Evolutionary conservation across 371 early-diverging fungal species (phyloP).

Genomic region (Smittium culicis): DNA sequence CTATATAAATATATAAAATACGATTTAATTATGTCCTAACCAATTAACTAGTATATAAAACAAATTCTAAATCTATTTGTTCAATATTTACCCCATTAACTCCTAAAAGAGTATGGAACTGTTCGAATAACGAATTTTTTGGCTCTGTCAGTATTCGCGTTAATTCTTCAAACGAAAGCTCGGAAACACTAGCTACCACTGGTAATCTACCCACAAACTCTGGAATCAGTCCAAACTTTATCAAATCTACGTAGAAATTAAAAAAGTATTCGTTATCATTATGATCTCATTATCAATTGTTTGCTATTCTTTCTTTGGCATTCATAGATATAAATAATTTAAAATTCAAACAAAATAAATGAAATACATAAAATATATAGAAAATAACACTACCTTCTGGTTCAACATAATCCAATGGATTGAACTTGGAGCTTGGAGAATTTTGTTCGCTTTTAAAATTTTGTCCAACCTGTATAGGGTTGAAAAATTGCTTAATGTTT

Average conservation of each 20-base stretch:
- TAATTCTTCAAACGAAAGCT: conserved; percentile 50
- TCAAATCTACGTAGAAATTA: conserved; percentile 39
- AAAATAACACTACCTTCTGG: conserved; percentile 32
- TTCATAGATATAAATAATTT: background rate
- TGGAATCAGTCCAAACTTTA: conserved; percentile 77
- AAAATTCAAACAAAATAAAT: background rate
- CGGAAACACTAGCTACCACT: conserved; percentile 67
- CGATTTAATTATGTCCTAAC: background rate
- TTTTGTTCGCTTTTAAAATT: background rate
- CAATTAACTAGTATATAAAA: background rate
- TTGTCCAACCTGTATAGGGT: conserved; percentile 11
- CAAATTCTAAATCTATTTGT: background rate
- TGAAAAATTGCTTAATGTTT: background rate
- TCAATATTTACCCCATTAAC: conserved; percentile 38
- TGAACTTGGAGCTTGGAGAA: conserved; percentile 15
- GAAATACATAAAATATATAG: background rate
- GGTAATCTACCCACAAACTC: conserved; percentile 83
- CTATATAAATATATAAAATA: background rate
- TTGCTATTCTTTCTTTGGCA: too few species aligned
- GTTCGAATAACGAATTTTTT: conserved; percentile 65
- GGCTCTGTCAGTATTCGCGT: conserved; percentile 71
- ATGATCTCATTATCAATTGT: background rate
- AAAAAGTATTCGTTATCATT: background rate
- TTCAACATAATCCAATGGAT: conserved; percentile 46
- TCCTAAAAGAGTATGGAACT: conserved; percentile 63